Evolutionary conservation across 768 basidiomycete genomes (phyloP), one percentile per base, ranked within the genome.

Genomic region (Tricholomella constricta): DNA sequence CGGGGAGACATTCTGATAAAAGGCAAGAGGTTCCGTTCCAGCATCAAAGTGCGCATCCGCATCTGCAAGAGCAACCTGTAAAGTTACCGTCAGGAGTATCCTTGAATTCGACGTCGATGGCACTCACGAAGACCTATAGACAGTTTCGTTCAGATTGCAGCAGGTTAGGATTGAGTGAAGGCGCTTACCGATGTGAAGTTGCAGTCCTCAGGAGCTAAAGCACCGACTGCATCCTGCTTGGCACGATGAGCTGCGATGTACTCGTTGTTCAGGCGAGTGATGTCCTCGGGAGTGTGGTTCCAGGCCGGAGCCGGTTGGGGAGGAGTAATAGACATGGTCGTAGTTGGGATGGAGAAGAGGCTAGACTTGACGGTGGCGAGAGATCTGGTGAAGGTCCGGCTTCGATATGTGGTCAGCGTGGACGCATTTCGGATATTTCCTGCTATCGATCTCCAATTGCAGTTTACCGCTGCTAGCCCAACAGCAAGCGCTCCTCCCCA

Each of bases 1-100:
- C 1, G 84, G 73, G 23, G 89, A 88, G 23, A 94, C 90, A 59
- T 92, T 89, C 66, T 91, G 88, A 63, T 92, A 89, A 70, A 95
- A 94, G 0, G 76, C 69, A 17, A 91, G 75, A 0, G 86, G 86
- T 55, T 89, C 87, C 2, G 74, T 69, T 29, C 72, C 65, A 7
- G 65, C 56, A 41, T 83, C 79, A 22, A 84, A 72, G 15, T 75
- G 66, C 17, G 85, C 79, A 45, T 90, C 87, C 10, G 78, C 80
- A 20, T 75, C 62, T 1, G 85, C 80, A n/a, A 92, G 80, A 9
- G 78, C 72, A 17, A 78, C 61, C 88, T 91, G 55, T 54, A 40
- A 41, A 55, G 32, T 14, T 64, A 68, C 36, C 60, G 38, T 46
- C 56, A 35, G 52, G 58, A 48, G 41, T 49, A n/a, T 31, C 46